phyloP scores from a whole-genome alignment of 768 basidiomycete genomes.

The Neoboletus brunneissimus region DNA sequence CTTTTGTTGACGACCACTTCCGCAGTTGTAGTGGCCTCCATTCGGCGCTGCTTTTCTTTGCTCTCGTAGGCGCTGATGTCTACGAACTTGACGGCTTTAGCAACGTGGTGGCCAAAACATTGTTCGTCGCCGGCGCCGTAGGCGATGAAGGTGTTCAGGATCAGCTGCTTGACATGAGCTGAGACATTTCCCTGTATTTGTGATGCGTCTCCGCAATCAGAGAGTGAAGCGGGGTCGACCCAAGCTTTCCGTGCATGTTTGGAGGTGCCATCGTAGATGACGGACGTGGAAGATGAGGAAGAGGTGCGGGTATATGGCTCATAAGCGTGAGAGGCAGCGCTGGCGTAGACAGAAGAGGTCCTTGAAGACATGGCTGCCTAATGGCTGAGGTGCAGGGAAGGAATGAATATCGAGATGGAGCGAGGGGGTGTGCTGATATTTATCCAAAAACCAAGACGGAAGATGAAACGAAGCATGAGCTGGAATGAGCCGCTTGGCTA shows the following conservation, averaged over 20 bases:
- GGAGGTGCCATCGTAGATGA: conserved; percentile 22
- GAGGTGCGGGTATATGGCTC: conserved; percentile 23
- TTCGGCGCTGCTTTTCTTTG: conserved; percentile 45
- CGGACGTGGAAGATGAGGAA: conserved; percentile 25
- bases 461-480: conserved; percentile 12
- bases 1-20: conserved; percentile 64
- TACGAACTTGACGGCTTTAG: conserved; percentile 56
- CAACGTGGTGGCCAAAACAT: conserved; percentile 60
- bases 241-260: conserved; percentile 41
- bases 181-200: conserved; percentile 63
- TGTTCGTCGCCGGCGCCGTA: conserved; percentile 69
- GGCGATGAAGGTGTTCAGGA: conserved; percentile 61
- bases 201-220: conserved; percentile 55
- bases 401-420: not conserved
- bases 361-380: conserved; percentile 26
- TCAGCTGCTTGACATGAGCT: conserved; percentile 61
- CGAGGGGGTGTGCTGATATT: conserved; percentile 22
- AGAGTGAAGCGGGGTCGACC: conserved; percentile 64
- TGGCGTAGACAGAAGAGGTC: conserved; percentile 25
- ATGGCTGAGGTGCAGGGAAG: conserved; percentile 1
- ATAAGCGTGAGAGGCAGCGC: conserved; percentile 28
- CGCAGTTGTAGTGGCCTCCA: conserved; percentile 60
- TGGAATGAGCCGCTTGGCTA: conserved; percentile 26
- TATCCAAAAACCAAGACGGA: conserved; percentile 20
- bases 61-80: conserved; percentile 53